Evolutionary conservation across 805 yeast genomes (phyloP).

Genomic region (Cyberlindnera xishuangbannaensis): DNA sequence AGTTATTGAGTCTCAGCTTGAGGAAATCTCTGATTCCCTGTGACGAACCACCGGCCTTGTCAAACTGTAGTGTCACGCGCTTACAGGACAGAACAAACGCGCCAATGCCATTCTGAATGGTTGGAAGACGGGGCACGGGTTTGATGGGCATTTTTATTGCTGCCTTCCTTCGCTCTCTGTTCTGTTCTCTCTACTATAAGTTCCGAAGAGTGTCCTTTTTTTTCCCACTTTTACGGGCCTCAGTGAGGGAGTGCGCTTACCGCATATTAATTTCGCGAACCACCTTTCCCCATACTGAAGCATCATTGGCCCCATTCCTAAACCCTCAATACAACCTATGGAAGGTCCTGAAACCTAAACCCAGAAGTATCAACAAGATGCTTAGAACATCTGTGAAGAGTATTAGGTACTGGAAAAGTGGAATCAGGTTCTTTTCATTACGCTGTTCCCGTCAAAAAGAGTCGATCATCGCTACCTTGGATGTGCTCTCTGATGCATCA

Average conservation of each 20-base stretch:
- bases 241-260: neutral
- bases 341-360: neutral
- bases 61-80: slow-evolving; percentile 69
- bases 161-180: no score
- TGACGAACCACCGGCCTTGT: slow-evolving; percentile 96
- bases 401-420: neutral
- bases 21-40: slow-evolving; percentile 73
- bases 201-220: neutral
- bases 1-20: slow-evolving; percentile 39
- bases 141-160: slow-evolving; percentile 43
- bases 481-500: slow-evolving; percentile 37
- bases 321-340: neutral
- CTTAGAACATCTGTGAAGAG: no score
- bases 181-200: neutral
- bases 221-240: neutral
- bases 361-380: no score
- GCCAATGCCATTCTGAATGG: slow-evolving; percentile 71
- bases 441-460: slow-evolving; percentile 4
- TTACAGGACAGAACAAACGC: slow-evolving; percentile 64
- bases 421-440: slow-evolving; percentile 4
- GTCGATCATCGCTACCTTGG: slow-evolving; percentile 33
- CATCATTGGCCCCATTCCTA: neutral
- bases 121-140: slow-evolving; percentile 52
- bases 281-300: neutral
- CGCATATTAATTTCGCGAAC: neutral